Base-by-base conservation (phyloP, 192 early-diverging fungal species). In the Hyaloraphidium curvatum region DNA sequence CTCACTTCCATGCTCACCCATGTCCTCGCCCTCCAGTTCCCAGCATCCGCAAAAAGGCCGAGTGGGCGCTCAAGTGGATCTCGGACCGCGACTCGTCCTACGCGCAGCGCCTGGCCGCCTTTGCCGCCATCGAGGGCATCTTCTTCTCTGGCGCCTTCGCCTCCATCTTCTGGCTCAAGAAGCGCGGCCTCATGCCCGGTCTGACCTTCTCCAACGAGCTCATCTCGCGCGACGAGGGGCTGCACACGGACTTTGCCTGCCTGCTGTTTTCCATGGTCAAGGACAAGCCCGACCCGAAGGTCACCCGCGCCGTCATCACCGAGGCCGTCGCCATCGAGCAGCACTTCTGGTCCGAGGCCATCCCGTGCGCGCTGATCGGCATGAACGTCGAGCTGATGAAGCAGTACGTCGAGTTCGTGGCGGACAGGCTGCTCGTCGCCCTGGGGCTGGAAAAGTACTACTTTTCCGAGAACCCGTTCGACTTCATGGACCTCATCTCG, bases 131-230 rank as follows among this genome's bases (percentile, higher is more conserved):
- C 14, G 93, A 97, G 63, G 93, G 93, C 41, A 92, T 97, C 65
- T 97, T 97, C 76, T 97, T 94, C 71, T 90, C 85, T 56, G 93
- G 90, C 11, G 81, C 93, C 16, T 97, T 97, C 66, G 90, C 93
- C 1, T 78, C 93, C 23, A 97, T 97, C 74, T 97, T 97, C 62
- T 97, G 91, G 91, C 84, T 97, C 64, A 97, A 95, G 83, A 97
- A 97, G 77, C 84, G 91, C 59, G 93, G 91, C 17, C 66, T 95
- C 55, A 93, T 94, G 91, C 88, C 89, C 30, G 93, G 93, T 21
- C 75, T 97, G 57, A 91, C 93, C 33, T 95, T 97, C 74, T 85
- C 83, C 56, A 97, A 97, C 72, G 89, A 97, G 67, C 75, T 97
- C 22, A 95, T 97, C 66, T 91, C 84, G 23, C 81, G 91, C 30